A percentile compares a stretch with the other conserved stretches of the same genome.
phyloP scores from a whole-genome alignment of 2,329 filamentous ascomycete species.

The Xylaria sp. region DNA sequence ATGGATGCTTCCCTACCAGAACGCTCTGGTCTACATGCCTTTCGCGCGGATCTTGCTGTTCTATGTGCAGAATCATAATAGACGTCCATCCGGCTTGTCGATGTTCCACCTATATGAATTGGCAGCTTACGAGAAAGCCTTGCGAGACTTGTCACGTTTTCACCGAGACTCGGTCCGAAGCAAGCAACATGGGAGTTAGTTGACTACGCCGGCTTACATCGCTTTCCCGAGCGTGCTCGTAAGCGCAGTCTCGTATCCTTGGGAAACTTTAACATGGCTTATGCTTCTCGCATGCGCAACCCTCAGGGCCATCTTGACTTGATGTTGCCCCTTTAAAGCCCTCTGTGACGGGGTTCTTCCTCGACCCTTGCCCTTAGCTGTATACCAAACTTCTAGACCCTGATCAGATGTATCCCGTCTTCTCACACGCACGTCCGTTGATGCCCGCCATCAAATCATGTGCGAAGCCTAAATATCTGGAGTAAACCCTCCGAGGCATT shows the following conservation, averaged over 20 bases:
- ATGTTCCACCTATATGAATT: not conserved
- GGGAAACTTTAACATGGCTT: slow-evolving; percentile 8
- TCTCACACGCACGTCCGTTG: not conserved
- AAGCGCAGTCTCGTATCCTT: slow-evolving; percentile 14
- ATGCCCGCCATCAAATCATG: not conserved
- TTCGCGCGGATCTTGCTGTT: not conserved
- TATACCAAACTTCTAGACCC: not conserved
- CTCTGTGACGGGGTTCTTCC: not conserved
- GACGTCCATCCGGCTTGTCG: not conserved
- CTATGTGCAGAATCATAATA: not conserved
- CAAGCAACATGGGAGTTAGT: slow-evolving; percentile 2
- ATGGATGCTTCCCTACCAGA: not conserved
- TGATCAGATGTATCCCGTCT: not conserved
- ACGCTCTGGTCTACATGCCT: not conserved
- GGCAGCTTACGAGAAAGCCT: slow-evolving; percentile 8
- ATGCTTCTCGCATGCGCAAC: slow-evolving; percentile 5
- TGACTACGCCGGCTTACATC: not conserved
- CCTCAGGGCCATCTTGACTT: not conserved
- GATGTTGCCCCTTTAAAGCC: not conserved
- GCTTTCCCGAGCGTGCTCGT: slow-evolving; percentile 6
- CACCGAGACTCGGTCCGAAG: slow-evolving; percentile 9
- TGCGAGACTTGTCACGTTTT: not conserved
- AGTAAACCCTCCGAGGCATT: slow-evolving; percentile 7
- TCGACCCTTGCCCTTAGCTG: not conserved
- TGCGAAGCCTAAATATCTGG: slow-evolving; percentile 8